Base-by-base conservation (phyloP, 208 protist species). In the Trichomonas gallinae region DNA sequence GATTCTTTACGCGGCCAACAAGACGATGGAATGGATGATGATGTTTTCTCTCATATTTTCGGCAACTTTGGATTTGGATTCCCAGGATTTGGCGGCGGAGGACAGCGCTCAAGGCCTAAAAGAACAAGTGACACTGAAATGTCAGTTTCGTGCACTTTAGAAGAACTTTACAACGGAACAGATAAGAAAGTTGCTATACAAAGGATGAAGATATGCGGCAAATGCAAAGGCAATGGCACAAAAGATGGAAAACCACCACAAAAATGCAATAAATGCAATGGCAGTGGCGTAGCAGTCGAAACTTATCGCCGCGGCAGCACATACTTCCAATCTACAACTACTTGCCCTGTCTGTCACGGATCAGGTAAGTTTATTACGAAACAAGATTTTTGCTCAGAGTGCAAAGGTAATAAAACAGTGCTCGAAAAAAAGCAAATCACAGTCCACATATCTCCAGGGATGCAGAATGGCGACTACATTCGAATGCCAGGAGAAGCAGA, bases 151-250 rank as follows among this genome's bases (percentile, higher is more conserved):
- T 21, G 11, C 17, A 45, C 49, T 36, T 26, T 96, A 21, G 51
- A 81, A 82, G 93, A 96, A 17, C 40, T 96, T 48, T 96, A 96
- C 46, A 96, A 81, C 26, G 93, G 93, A 0, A 31, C n/a, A n/a
- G 63, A 21, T 0, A 96, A 82, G 36, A 96, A 81, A 83, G 8
- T 96, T 13, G 21, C 10, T 3, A 48, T 96, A 9, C 38, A 81
- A 46, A 44, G 93, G 13, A 3, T 15, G 0, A 21, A 34, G 44
- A 96, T 96, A 36, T 96, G 93, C 93, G 0, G 2, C 0, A 38
- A 96, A 34, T 96, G 93, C 34, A 36, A 81, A 31, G 93, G 93
- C 23, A 96, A 63, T 36, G 93, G 93, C n/a, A 31, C 42, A 26
- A 93, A 93, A 93, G 34, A 96, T n/a, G 93, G 93, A 36, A 31